Evolutionary conservation across 2,329 filamentous ascomycete genomes (phyloP), one percentile per base, ranked within the genome.

Genomic region (Fusarium sp.): DNA sequence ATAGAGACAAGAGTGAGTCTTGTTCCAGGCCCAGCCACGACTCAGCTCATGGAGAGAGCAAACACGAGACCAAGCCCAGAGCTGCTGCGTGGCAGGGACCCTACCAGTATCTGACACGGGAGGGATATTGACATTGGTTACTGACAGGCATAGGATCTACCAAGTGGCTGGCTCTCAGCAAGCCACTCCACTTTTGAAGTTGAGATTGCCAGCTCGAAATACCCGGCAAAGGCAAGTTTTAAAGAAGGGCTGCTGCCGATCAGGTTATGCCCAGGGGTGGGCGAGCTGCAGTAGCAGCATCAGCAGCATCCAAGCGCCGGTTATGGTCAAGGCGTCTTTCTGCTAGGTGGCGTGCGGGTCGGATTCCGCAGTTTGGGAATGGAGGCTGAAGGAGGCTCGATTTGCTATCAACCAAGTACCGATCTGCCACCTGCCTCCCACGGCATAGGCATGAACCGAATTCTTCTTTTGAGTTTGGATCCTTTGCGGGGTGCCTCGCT

Each of bases 361-460:
- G 40, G n/a, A 33, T 22, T 38, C 45, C 29, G 47, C 47, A 20
- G 27, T 54, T 14, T 52, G 68, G 45, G 68, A 74, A 72, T 74
- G 68, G 35, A 66, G 68, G 47, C 68, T 47, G 47, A 31, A 52
- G 47, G n/a, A 52, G 47, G 47, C 6, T 50, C 50, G 45, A 63
- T 47, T 54, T 45, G 4, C 18, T n/a, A 31, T 52, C 27, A 20
- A 31, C 27, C 18, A 52, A n/a, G 27, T 52, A 31, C 47, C 47
- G 47, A 52, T 31, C 25, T n/a, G 25, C 42, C 42, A 50, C 25
- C 45, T 50, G 9, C 42, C 42, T 45, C 45, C 14, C 45, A 50
- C 14, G 22, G 45, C 45, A 50, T 27, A 27, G 25, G 45, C 45
- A 50, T 42, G 38, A 57, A 45, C 58, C 31, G 20, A 40, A 29